Conservation (phyloP, 2,329 filamentous ascomycete genomes). For the Diaporthe humulicola region DNA sequence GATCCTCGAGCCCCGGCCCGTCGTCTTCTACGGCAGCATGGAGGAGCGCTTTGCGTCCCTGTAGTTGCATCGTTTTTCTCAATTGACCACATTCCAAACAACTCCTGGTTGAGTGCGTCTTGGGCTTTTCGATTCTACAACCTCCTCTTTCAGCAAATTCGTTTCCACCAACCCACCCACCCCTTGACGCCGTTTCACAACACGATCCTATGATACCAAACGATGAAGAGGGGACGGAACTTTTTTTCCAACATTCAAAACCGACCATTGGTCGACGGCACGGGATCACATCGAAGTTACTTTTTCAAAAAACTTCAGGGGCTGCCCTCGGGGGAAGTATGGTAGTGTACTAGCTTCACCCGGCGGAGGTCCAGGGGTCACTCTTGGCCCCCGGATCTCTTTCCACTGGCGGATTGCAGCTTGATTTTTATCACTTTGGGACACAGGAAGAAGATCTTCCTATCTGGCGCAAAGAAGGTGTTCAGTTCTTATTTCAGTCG, state of each 20-base stretch:
- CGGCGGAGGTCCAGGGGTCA: too few relatives aligned
- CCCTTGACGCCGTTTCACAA: conserved; percentile 28
- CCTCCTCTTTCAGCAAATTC: conserved; percentile 27
- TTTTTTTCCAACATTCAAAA: conserved; percentile 31
- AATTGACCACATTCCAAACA: conserved; percentile 17
- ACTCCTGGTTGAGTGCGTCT: conserved; percentile 30
- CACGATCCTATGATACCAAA: conserved; percentile 36
- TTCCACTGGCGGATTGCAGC: conserved; percentile 14
- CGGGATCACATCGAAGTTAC: conserved; percentile 12
- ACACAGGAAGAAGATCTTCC: conserved; percentile 13
- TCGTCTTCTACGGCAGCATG: conserved; percentile 74
- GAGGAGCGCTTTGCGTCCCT: conserved; percentile 69
- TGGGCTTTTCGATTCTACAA: conserved; percentile 33
- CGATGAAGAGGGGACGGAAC: conserved; percentile 19
- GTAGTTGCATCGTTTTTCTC: conserved; percentile 40
- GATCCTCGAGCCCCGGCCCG: conserved; percentile 72
- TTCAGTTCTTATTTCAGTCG: conserved; percentile 32
- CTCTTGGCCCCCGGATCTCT: not conserved
- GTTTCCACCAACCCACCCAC: conserved; percentile 13
- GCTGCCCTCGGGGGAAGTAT: conserved; percentile 14
- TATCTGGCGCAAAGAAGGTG: conserved; percentile 34
- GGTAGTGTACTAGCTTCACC: conserved; percentile 18
- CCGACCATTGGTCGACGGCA: conserved; percentile 33
- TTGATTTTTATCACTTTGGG: conserved; percentile 18
- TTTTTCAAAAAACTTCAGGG: conserved; percentile 4